phyloP scores from a whole-genome alignment of 2,329 filamentous ascomycete species.

The Phialemoniopsis sp. region DNA sequence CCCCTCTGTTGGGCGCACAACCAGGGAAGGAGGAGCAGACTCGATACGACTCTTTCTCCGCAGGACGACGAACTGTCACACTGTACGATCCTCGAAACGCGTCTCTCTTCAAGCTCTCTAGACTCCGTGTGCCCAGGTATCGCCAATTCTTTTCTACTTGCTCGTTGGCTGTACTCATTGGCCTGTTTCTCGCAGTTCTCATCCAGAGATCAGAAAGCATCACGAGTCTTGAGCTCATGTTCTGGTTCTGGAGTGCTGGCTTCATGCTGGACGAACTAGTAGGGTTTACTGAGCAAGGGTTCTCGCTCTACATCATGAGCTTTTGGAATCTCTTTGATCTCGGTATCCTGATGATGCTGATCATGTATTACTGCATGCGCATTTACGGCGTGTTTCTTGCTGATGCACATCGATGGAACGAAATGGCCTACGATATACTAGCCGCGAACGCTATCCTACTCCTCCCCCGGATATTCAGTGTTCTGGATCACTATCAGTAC shows the following conservation, averaged over 20 bases:
- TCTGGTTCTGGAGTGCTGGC: constrained; percentile 97
- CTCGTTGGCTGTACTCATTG: constrained; percentile 80
- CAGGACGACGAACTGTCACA: constrained; percentile 68
- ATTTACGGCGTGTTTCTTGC: constrained; percentile 83
- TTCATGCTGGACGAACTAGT: constrained; percentile 97
- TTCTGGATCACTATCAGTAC: constrained; percentile 92
- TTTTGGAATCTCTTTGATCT: constrained; percentile 97
- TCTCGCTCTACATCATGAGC: constrained; percentile 94
- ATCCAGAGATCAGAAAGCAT: constrained; percentile 72
- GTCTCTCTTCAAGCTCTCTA: constrained; percentile 85
- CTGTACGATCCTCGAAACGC: constrained; percentile 89
- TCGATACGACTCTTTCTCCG: constrained; percentile 2
- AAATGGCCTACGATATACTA: constrained; percentile 89
- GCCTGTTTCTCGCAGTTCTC: constrained; percentile 80
- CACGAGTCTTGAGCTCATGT: constrained; percentile 78
- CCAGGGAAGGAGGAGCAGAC: constrained; percentile 10
- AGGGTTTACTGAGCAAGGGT: constrained; percentile 94
- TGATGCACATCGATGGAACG: constrained; percentile 69
- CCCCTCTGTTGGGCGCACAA: constrained; percentile 44
- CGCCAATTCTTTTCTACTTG: constrained; percentile 85
- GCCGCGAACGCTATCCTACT: constrained; percentile 87
- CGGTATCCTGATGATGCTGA: constrained; percentile 79
- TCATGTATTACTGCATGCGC: constrained; percentile 86
- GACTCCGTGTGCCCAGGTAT: constrained; percentile 86
- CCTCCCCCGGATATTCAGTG: constrained; percentile 85